Conservation (phyloP, 2,329 filamentous ascomycete genomes). For the Furcasterigmium sp. region DNA sequence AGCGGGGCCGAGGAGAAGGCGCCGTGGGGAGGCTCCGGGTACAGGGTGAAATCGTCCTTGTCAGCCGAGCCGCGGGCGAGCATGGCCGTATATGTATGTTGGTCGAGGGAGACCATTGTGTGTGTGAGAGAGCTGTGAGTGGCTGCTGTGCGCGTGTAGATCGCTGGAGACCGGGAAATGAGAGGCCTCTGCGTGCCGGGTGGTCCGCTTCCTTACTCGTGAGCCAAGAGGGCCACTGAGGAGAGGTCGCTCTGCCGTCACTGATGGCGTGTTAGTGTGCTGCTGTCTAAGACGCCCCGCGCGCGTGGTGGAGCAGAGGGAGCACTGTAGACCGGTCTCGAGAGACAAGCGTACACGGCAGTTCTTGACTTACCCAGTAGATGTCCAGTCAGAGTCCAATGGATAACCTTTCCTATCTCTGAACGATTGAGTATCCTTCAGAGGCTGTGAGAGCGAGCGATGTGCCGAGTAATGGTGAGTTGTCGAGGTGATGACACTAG, state of each 20-base stretch:
- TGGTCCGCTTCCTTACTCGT: slow-evolving; percentile 4
- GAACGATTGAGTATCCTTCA: no score
- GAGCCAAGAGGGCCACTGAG: slow-evolving; percentile 7
- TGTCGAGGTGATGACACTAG: no score
- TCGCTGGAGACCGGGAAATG: no score
- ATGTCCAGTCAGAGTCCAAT: no score
- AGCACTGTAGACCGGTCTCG: no score
- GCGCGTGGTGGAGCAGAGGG: no score
- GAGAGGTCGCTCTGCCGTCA: slow-evolving; percentile 11
- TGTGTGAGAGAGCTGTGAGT: not conserved
- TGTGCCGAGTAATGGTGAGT: no score
- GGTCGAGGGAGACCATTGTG: slow-evolving; percentile 16
- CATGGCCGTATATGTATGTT: slow-evolving; percentile 20
- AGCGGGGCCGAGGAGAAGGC: slow-evolving; percentile 36
- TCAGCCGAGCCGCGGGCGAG: slow-evolving; percentile 18
- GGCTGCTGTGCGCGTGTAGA: not conserved
- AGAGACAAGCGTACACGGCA: no score
- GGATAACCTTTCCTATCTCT: no score
- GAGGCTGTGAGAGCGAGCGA: no score
- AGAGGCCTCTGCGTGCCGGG: slow-evolving; percentile 1
- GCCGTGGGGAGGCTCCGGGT: slow-evolving; percentile 37
- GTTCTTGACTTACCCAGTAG: no score
- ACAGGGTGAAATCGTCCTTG: slow-evolving; percentile 36
- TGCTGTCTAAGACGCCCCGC: slow-evolving; percentile 1
- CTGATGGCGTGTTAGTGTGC: slow-evolving; percentile 5